Conservation (phyloP, 2,329 filamentous ascomycete genomes). For the Colletotrichum higginsianum region DNA sequence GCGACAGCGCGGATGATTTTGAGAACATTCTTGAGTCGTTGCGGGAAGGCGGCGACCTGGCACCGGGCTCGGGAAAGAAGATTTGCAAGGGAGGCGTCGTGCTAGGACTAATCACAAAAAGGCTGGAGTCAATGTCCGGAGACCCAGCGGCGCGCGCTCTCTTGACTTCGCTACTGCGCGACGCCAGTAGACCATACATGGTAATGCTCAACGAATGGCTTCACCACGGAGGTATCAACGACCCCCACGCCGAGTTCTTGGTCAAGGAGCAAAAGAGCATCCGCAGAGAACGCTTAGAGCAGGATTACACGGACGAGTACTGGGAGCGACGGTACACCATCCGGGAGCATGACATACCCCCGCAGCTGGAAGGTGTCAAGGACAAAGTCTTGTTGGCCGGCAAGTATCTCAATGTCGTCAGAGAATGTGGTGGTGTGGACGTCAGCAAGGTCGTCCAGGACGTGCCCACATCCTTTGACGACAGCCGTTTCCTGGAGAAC, state of each 20-base stretch:
- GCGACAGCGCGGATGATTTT: constrained; percentile 85
- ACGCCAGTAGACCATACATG: constrained; percentile 96
- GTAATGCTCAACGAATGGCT: constrained; percentile 98
- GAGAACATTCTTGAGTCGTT: constrained; percentile 94
- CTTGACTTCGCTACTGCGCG: constrained; percentile 85
- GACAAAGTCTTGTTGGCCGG: constrained; percentile 96
- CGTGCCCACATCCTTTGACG: constrained; percentile 93
- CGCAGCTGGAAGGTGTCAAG: constrained; percentile 90
- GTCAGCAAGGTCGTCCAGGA: constrained; percentile 90
- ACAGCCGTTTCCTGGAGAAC: constrained; percentile 92
- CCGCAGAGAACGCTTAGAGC: constrained; percentile 87
- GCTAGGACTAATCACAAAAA: constrained; percentile 87
- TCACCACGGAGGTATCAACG: constrained; percentile 94
- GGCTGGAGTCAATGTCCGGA: constrained; percentile 91
- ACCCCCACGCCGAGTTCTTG: constrained; percentile 93
- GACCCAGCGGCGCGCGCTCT: constrained; percentile 89
- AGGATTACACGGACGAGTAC: constrained; percentile 99
- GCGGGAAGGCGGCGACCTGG: constrained; percentile 86
- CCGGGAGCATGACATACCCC: constrained; percentile 90
- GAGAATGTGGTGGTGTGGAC: constrained; percentile 96
- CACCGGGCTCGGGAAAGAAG: constrained; percentile 85
- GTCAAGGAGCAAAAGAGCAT: constrained; percentile 98
- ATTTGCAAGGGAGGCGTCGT: constrained; percentile 97
- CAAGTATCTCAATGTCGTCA: constrained; percentile 97
- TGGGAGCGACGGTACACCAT: constrained; percentile 99